Percentiles rank a stretch among this genome's conserved stretches.
Conservation (phyloP, 192 early-diverging fungal species). For the Neocallimastix lanati region DNA sequence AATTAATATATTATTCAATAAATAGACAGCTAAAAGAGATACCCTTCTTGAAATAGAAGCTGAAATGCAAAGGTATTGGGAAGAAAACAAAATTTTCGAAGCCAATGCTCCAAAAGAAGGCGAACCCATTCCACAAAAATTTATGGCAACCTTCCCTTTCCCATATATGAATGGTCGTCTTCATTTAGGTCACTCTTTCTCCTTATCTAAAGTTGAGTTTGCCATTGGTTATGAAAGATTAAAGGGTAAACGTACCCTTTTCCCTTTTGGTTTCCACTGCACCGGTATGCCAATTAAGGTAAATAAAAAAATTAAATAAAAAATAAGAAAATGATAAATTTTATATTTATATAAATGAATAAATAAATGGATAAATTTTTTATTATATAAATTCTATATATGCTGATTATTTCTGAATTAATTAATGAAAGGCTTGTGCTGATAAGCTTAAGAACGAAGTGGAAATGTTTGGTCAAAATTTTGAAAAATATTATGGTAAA, state of each 20-base stretch:
- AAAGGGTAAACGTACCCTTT: conserved; percentile 76
- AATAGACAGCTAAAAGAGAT: conserved; percentile 60
- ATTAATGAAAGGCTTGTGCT: conserved; percentile 45
- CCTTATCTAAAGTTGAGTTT: conserved; percentile 89
- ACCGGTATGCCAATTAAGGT: conserved; percentile 99
- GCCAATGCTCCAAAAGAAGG: conserved; percentile 54
- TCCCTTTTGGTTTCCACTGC: conserved; percentile 94
- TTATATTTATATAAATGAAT: too few relatives aligned
- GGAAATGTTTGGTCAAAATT: conserved; percentile 61
- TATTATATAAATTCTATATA: too few relatives aligned
- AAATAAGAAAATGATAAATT: too few relatives aligned
- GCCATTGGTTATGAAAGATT: conserved; percentile 83
- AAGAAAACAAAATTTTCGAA: conserved; percentile 58
- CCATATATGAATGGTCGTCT: conserved; percentile 90
- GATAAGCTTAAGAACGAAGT: conserved; percentile 73
- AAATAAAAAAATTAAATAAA: neutral
- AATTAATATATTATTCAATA: too few relatives aligned
- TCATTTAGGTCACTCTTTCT: conserved; percentile 93
- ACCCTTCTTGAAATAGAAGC: conserved; percentile 54
- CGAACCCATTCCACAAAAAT: conserved; percentile 60
- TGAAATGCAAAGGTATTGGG: conserved; percentile 62
- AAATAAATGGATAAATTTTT: too few relatives aligned
- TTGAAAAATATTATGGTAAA: conserved; percentile 23
- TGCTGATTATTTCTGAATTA: neutral
- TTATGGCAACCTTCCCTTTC: conserved; percentile 84